A percentile compares a stretch with the other conserved stretches of the same genome.
Evolutionary conservation across 2,329 filamentous ascomycete genomes (phyloP).

Genomic region (Stenocarpella maydis): DNA sequence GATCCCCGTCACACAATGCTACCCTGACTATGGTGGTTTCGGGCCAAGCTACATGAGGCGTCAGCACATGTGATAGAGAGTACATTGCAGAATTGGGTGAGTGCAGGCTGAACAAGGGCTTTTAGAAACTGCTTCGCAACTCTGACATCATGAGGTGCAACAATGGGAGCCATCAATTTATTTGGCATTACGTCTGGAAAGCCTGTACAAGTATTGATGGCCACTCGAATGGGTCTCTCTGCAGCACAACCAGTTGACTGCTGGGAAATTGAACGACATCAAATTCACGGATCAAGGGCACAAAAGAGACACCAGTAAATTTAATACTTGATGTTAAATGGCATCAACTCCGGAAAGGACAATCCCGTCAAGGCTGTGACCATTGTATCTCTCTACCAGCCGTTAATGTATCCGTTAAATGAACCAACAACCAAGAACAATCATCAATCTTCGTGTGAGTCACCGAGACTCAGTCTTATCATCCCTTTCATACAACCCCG

Average conservation of each 20-base stretch:
- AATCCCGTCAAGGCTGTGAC: background rate
- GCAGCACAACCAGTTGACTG: too few relatives aligned
- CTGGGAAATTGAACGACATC: too few relatives aligned
- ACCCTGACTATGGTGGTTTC: background rate
- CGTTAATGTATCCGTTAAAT: background rate
- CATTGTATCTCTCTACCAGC: background rate
- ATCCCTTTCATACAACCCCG: conserved; percentile 15
- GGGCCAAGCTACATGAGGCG: too few relatives aligned
- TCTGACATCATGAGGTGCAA: background rate
- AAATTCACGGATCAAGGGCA: too few relatives aligned
- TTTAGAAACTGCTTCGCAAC: background rate
- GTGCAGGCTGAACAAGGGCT: background rate
- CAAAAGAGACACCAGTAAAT: too few relatives aligned
- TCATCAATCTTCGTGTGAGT: background rate
- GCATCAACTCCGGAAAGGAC: background rate
- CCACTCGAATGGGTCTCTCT: too few relatives aligned
- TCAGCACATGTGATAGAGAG: background rate
- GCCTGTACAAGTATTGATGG: background rate
- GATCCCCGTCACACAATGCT: background rate
- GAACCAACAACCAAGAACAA: background rate
- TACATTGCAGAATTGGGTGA: background rate
- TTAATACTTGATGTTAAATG: background rate
- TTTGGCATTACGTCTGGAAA: background rate
- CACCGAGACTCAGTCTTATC: background rate
- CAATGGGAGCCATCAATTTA: background rate